Evolutionary conservation across 179 eudicot species (phyloP).

Genomic region (Beta macrorhiza): DNA sequence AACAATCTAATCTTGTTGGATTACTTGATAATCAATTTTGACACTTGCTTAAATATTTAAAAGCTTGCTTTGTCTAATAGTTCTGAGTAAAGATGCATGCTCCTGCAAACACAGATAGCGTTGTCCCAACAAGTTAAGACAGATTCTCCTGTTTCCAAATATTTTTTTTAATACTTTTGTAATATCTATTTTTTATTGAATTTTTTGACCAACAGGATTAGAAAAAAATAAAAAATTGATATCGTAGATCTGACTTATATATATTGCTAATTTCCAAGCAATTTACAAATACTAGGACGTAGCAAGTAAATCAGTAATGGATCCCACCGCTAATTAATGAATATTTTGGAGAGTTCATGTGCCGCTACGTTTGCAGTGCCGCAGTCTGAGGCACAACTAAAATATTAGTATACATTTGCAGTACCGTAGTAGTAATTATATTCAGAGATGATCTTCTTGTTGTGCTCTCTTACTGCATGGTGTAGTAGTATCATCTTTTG

Average conservation of each 20-base stretch:
- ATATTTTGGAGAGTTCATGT: slow-evolving; percentile 26
- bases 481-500: neutral
- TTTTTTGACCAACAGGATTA: slow-evolving; percentile 12
- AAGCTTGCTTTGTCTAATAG: slow-evolving; percentile 23
- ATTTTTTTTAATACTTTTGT: neutral
- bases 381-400: slow-evolving; percentile 27
- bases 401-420: neutral
- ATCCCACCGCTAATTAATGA: slow-evolving; percentile 31
- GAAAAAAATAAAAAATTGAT: neutral
- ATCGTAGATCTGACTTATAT: slow-evolving; percentile 23
- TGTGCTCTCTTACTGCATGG: neutral
- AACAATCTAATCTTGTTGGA: slow-evolving; percentile 6
- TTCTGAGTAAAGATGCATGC: slow-evolving; percentile 24
- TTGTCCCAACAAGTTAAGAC: slow-evolving; percentile 28
- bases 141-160: neutral
- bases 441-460: slow-evolving; percentile 18
- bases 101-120: slow-evolving; percentile 25
- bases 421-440: neutral
- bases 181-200: neutral
- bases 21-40: neutral
- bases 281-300: neutral
- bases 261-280: slow-evolving; percentile 26
- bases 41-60: neutral
- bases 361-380: slow-evolving; percentile 38
- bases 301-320: neutral